Percentiles rank a stretch among this genome's conserved stretches.
These are phyloP conservation scores for Gautieria morchelliformis DNA, from an alignment of 768 basidiomycete genomes.

Conservation along the genomic window DNA sequence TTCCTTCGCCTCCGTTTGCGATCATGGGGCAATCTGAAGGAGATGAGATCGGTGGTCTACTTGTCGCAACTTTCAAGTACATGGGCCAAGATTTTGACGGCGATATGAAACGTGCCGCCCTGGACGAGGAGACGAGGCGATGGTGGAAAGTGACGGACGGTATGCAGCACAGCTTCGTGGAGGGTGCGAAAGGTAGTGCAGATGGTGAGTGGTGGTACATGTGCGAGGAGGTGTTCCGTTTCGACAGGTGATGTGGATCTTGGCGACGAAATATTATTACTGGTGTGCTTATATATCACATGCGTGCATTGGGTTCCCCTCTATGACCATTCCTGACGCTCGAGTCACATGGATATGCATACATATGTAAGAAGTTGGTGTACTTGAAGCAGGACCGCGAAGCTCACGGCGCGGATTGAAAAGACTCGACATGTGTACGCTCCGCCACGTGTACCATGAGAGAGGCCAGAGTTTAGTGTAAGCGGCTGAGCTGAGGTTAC, in stretches of 20 bases:
- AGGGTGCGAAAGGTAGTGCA: conserved; percentile 61
- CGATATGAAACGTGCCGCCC: conserved; percentile 57
- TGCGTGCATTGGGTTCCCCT: too few species aligned
- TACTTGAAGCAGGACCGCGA: too few species aligned
- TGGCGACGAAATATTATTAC: too few species aligned
- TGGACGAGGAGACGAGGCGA: conserved; percentile 57
- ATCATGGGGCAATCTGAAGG: neutral
- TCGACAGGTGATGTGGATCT: neutral
- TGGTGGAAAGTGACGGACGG: conserved; percentile 74
- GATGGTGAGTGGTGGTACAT: conserved; percentile 54
- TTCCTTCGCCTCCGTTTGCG: conserved; percentile 35
- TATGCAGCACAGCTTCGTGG: conserved; percentile 72
- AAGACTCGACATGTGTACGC: too few species aligned
- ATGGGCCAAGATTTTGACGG: conserved; percentile 50
- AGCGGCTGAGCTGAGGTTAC: too few species aligned
- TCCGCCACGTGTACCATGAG: too few species aligned
- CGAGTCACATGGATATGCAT: too few species aligned
- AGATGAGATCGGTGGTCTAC: conserved; percentile 25
- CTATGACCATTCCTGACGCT: too few species aligned
- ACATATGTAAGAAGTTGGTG: too few species aligned
- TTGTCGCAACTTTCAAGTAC: conserved; percentile 78
- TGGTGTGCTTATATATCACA: too few species aligned
- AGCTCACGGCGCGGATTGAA: too few species aligned
- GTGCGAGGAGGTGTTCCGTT: neutral
- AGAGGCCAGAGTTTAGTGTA: too few species aligned